Evolutionary conservation across 1,139 yeast species (phyloP), one percentile per base, ranked within the genome.

Genomic region (Suhomyces atakaporum): DNA sequence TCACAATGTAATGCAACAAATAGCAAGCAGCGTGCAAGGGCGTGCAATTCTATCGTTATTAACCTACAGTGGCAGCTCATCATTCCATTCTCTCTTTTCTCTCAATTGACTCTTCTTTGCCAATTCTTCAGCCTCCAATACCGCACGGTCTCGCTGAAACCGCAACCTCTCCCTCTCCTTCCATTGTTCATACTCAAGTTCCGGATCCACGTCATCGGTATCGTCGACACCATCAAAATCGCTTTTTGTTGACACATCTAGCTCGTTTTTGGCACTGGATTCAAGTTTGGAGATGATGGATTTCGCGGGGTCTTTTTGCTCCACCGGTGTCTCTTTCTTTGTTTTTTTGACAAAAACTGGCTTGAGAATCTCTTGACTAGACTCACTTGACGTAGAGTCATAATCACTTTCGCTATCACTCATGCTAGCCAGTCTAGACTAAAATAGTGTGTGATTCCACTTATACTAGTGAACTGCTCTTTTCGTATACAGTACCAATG

Each of bases 181-280:
- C 83, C 83, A 78, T 6, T 61, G 69, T 4, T 53, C 58, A 25
- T 52, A 53, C 49, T 77, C 84, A 2, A 47, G 53, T 28, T 61
- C 73, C 0, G 80, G 77, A 42, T 77, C 77, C 10, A 73, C 27
- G 24, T 72, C 79, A 47, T 78, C 84, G 0, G 80, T 74, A 45
- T 78, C 84, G 45, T 77, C 81, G 1, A 76, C 58, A 0, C 62
- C 65, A 6, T 56, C 61, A 11, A 23, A 35, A n/a, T 20, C 25
- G 6, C 31, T 25, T 16, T 21, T 16, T 11, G 27, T 24, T 2
- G 31, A 11, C 3, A 16, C 31, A 15, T 30, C 35, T 4, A 16
- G 14, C 9, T 6, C 18, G n/a, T 11, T 23, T 7, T 13, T 12
- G 5, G 31, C 18, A 7, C 14, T 25, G 24, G 33, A 31, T 29